Percentiles rank a stretch among this genome's conserved stretches.
These are phyloP conservation scores for Ochetophila trinervis DNA, from an alignment of 306 rosid genomes.

Conservation along the genomic window DNA sequence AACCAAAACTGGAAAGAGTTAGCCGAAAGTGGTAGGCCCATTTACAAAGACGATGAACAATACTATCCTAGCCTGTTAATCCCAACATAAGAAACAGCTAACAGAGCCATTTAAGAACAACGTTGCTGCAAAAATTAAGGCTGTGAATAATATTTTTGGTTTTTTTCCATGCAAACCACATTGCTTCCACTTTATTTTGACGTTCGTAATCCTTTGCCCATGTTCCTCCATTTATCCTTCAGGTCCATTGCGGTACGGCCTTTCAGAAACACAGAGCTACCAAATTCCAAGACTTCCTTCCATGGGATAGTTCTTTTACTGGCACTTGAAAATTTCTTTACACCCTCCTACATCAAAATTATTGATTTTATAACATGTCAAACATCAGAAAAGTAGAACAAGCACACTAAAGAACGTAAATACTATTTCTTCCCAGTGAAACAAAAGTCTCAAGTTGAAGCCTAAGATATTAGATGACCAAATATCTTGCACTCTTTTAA, in stretches of 20 bases:
- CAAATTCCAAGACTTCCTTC: constrained; percentile 55
- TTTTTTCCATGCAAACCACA: too few relatives aligned
- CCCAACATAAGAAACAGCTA: background rate
- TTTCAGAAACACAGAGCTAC: constrained; percentile 40
- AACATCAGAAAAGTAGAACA: background rate
- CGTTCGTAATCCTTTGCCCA: constrained; percentile 35
- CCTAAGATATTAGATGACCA: background rate
- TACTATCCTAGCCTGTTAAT: background rate
- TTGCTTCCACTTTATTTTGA: constrained; percentile 20
- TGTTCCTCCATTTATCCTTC: constrained; percentile 66
- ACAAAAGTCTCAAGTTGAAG: background rate
- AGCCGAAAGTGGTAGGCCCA: too few relatives aligned
- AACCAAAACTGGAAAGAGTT: too few relatives aligned
- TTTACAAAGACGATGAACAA: too few relatives aligned
- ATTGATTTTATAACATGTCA: background rate
- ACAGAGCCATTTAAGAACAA: background rate
- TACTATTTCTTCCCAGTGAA: background rate
- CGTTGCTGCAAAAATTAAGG: background rate
- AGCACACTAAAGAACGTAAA: background rate
- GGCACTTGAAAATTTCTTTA: constrained; percentile 32
- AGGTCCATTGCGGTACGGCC: constrained; percentile 46
- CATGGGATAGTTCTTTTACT: constrained; percentile 41
- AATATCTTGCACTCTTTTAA: background rate
- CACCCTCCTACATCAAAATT: constrained; percentile 49
- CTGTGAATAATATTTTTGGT: too few relatives aligned